These are phyloP conservation scores for Stachybotrys echinatus DNA, from an alignment of 2,329 filamentous ascomycete genomes.

Conservation along the genomic window DNA sequence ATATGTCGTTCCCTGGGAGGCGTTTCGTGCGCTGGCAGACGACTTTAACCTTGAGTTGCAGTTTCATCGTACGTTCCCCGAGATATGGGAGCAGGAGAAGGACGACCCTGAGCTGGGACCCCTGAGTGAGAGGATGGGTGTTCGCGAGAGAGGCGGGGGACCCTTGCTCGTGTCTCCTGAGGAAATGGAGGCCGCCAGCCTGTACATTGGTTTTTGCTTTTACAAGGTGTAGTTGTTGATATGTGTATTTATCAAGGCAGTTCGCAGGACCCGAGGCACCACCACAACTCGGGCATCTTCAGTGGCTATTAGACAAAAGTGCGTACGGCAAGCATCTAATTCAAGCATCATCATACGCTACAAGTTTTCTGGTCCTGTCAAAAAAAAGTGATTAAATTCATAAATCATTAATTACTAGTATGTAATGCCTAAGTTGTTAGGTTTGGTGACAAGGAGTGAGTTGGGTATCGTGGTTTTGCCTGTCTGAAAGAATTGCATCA, in stretches of 20 bases:
- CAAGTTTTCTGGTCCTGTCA: no score
- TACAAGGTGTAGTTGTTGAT: slow-evolving; percentile 72
- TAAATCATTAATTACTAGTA: slow-evolving; percentile 12
- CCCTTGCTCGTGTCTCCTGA: slow-evolving; percentile 70
- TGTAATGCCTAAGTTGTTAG: slow-evolving; percentile 6
- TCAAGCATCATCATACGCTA: no score
- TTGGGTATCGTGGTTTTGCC: slow-evolving; percentile 25
- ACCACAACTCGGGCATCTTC: no score
- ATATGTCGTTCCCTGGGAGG: slow-evolving; percentile 97
- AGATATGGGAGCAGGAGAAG: slow-evolving; percentile 90
- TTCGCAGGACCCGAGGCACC: no score
- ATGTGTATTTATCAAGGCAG: no score
- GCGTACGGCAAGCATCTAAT: no score
- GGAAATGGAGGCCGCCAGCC: slow-evolving; percentile 87
- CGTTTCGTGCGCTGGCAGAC: slow-evolving; percentile 89
- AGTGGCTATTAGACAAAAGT: no score
- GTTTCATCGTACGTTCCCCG: slow-evolving; percentile 84
- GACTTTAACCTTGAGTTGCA: slow-evolving; percentile 95
- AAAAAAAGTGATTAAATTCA: not conserved
- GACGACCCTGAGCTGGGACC: slow-evolving; percentile 75
- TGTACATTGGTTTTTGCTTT: slow-evolving; percentile 95
- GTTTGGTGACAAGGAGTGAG: slow-evolving; percentile 10
- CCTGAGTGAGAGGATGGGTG: slow-evolving; percentile 92
- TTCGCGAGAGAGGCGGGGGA: slow-evolving; percentile 65
- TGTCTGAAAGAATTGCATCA: slow-evolving; percentile 12